phyloP scores from a whole-genome alignment of 1,139 yeast species.

The Taiozyma sp. region DNA sequence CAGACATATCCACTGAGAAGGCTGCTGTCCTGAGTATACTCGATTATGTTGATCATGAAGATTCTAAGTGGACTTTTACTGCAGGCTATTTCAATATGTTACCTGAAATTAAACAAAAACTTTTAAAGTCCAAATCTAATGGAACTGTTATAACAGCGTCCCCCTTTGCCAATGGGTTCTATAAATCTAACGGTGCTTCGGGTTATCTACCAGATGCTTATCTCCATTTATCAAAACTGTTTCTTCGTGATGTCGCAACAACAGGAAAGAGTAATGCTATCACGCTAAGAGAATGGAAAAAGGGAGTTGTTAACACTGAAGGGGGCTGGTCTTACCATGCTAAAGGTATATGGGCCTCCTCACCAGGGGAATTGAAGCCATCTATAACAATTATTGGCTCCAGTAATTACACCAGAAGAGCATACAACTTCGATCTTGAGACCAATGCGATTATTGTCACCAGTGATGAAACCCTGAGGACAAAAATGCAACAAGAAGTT shows the following conservation, averaged over 20 bases:
- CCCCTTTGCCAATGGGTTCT: constrained; percentile 91
- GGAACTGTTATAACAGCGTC: constrained; percentile 87
- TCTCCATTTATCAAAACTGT: constrained; percentile 65
- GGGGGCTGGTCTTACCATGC: constrained; percentile 98
- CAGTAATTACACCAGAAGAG: constrained; percentile 87
- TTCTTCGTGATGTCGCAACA: constrained; percentile 48
- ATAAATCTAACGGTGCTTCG: constrained; percentile 77
- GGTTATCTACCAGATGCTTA: constrained; percentile 85
- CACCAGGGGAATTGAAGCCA: constrained; percentile 46
- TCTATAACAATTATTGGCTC: constrained; percentile 83
- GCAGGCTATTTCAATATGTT: constrained; percentile 96
- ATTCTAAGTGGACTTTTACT: constrained; percentile 78
- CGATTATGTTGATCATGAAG: constrained; percentile 49
- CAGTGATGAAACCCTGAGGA: constrained; percentile 52
- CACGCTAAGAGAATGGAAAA: constrained; percentile 74
- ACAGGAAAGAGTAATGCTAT: constrained; percentile 44
- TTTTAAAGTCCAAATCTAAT: constrained; percentile 52
- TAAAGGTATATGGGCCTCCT: constrained; percentile 88
- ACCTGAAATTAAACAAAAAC: constrained; percentile 60
- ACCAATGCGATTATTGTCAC: constrained; percentile 79
- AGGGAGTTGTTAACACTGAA: constrained; percentile 74
- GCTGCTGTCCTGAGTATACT: constrained; percentile 59
- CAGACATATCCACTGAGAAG: constrained; percentile 74
- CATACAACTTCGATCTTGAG: constrained; percentile 84
- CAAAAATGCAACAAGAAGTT: constrained; percentile 56